Evolutionary conservation across 192 early-diverging fungal genomes (phyloP).

Genomic region (Nowakowskiella sp.): DNA sequence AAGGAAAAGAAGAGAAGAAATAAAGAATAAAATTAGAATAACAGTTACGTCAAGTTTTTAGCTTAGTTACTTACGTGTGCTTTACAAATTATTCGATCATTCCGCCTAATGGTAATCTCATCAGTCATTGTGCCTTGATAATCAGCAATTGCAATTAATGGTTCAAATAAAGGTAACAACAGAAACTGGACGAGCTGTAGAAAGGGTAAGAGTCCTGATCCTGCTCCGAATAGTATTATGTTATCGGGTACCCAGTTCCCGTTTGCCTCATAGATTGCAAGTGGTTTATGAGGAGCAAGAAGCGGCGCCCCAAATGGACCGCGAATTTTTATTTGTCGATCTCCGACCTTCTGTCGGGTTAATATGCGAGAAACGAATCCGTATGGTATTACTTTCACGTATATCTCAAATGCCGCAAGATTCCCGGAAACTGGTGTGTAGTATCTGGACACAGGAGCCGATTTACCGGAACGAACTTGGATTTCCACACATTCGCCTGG

Average conservation of each 20-base stretch:
- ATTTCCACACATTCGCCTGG: slow-evolving; percentile 20
- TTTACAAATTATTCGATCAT: slow-evolving; percentile 8
- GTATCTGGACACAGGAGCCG: slow-evolving; percentile 11
- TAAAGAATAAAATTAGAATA: too few relatives aligned
- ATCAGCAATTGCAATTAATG: too few relatives aligned
- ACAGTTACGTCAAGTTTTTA: too few relatives aligned
- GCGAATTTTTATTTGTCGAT: slow-evolving; percentile 18
- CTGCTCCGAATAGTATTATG: slow-evolving; percentile 29
- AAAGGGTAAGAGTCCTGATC: slow-evolving; percentile 25
- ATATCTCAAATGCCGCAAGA: slow-evolving; percentile 16
- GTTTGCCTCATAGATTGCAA: too few relatives aligned
- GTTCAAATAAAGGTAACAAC: slow-evolving; percentile 24
- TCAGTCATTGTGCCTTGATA: too few relatives aligned
- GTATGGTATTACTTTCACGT: slow-evolving; percentile 10
- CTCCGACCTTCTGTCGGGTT: slow-evolving; percentile 13
- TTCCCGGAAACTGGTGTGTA: slow-evolving; percentile 16
- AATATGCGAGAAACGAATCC: slow-evolving; percentile 10
- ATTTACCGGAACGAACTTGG: slow-evolving; percentile 8
- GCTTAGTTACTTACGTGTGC: too few relatives aligned
- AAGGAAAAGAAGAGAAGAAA: too few relatives aligned
- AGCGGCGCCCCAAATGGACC: slow-evolving; percentile 16
- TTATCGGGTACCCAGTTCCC: too few relatives aligned
- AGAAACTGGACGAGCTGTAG: slow-evolving; percentile 24
- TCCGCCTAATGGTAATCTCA: too few relatives aligned
- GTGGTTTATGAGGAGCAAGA: not conserved